Evolutionary conservation across 1,284 basidiomycete species (phyloP), one percentile per base, ranked within the genome.

Genomic region (Takashimella tepidaria): DNA sequence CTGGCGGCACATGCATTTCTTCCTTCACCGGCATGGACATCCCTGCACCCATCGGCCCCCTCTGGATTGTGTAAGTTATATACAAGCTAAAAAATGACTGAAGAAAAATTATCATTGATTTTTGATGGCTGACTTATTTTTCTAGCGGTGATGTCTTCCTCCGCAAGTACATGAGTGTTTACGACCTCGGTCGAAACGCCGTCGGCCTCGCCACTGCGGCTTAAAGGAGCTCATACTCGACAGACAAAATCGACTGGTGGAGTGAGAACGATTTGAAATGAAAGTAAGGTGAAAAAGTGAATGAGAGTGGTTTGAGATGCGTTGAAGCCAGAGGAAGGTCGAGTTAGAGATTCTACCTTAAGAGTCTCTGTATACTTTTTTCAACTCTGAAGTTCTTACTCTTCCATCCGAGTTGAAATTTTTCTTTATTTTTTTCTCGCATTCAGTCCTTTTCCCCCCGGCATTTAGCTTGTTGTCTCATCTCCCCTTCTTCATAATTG

Each of bases 1-100:
- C 81, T 89, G 65, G 83, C 89, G 92, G 90, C 42, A 90, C 89
- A 31, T 99, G 96, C 74, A 88, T 98, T 62, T 96, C 91, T 24
- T 80, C 92, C 19, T 98, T 99, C 81, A 90, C 85, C 51, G 90
- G 89, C 41, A 77, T 97, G 77, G 92, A 97, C 74, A 87, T 97
- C 74, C 89, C 92, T 64, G 74, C 92, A 41, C 91, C 92, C 8
- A 84, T 88, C 62, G 88, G 89, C 53, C 80, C 85, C 40, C 80
- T 98, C 60, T 97, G 92, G 91, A 96, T 98, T 69, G 80, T 98
- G 82, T 79, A 27, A 54, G 61, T 37, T 54, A 66, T 54, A 74
- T 8, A 37, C 31, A 37, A 37, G 10, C 31, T 16, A 8, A 8
- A 16, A 37, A 8, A 37, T 16, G 8, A 16, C 10, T 8, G 31